Evolutionary conservation across 129 eudicot species (phyloP), one percentile per base, ranked within the genome.

Genomic region (Flaveria sonorensis): DNA sequence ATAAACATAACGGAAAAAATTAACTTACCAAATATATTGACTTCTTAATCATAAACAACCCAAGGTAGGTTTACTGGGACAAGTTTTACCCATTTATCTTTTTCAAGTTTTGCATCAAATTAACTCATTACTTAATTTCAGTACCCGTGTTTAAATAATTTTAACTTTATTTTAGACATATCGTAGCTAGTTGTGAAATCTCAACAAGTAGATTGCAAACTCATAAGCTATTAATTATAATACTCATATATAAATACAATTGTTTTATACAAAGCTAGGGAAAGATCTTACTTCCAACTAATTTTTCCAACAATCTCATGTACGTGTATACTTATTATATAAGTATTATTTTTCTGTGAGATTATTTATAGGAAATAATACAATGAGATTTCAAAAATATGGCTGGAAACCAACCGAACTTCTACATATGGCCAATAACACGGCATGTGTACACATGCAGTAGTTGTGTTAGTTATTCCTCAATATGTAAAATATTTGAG

Each of bases 391-490:
- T 43, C 1, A 13, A 74, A 59, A 59, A 3, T 64, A n/a, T 28
- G 62, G 79, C 39, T 63, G 73, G 73, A 76, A 30, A 63, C 60
- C 74, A 52, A 30, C 60, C 40, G 6, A 43, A 15, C 26, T 45
- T 10, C 61, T 23, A 39, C 68, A 16, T 68, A 57, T 78, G 76
- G 77, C 52, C 76, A 70, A 78, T 59, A 59, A 78, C 23, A 78
- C 52, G 77, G 82, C 82, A 78, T 59, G 82, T 70, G 82, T 69
- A 56, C 70, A 18, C 40, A 32, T 32, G 39, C 39, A 46, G 82
- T 78, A 69, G 82, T 59, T 78, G 82, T 70, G 71, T 75, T 63
- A 63, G 79, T 48, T 75, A 75, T 75, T 75, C 30, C 69, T 56
- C 76, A 11, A 15, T 9, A 52, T 77, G 21, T 12, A 77, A 42